phyloP scores from a whole-genome alignment of 768 basidiomycete species.

The Psilocybe cubensis region DNA sequence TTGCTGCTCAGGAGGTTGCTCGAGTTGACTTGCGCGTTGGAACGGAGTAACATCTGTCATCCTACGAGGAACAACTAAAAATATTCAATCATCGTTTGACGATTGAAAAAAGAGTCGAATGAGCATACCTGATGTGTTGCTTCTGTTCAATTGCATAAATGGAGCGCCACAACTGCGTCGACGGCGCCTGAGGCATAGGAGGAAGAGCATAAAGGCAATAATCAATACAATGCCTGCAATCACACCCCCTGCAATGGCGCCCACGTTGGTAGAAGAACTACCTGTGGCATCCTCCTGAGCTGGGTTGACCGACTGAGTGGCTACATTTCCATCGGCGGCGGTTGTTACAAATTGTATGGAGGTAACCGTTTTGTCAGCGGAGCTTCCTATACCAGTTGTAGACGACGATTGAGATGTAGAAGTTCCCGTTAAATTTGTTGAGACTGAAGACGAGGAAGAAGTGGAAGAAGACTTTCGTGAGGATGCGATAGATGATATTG shows the following conservation, averaged over 20 bases:
- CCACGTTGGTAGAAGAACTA: not conserved
- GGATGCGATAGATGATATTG: not conserved
- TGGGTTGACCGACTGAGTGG: not conserved
- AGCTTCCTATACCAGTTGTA: not conserved
- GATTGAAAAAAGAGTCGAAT: not conserved
- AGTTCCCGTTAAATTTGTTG: not conserved
- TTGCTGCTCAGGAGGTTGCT: not conserved
- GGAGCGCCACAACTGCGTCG: not conserved
- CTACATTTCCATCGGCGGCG: not conserved
- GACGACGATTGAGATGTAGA: not conserved
- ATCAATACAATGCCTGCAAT: not conserved
- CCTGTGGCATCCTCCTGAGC: not conserved
- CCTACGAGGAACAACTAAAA: not conserved
- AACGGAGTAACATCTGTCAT: not conserved
- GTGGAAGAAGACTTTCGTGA: not conserved
- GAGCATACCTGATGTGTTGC: not conserved
- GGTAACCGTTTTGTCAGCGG: not conserved
- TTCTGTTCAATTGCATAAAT: not conserved
- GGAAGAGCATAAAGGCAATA: not conserved
- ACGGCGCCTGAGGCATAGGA: not conserved
- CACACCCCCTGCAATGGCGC: slow-evolving; percentile 3
- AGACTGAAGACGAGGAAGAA: not conserved
- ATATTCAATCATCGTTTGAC: not conserved
- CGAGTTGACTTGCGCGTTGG: not conserved
- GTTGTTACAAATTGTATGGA: not conserved